Percentiles rank a stretch among this genome's conserved stretches.
Evolutionary conservation across 129 eudicot species (phyloP).

Genomic region (Glebionis coronaria): DNA sequence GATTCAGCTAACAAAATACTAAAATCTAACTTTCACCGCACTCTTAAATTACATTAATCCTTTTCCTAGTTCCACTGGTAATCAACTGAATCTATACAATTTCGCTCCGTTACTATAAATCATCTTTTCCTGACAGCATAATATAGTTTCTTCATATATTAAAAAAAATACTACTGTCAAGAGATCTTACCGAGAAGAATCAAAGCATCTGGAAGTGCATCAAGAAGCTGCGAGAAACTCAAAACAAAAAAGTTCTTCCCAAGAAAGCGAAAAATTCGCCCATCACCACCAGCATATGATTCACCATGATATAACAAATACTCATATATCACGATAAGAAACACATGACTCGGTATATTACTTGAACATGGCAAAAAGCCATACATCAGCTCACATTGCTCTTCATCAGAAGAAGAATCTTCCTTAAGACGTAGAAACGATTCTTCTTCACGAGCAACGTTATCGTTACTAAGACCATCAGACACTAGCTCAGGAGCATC

Average conservation of each 20-base stretch:
- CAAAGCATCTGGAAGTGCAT: conserved; percentile 67
- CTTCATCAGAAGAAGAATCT: conserved; percentile 30
- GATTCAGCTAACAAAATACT: too few species aligned
- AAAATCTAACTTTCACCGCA: too few species aligned
- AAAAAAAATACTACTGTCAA: too few species aligned
- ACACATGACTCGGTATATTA: conserved; percentile 51
- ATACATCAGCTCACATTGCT: conserved; percentile 54
- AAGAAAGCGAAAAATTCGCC: conserved; percentile 54
- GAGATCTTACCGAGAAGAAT: conserved; percentile 56
- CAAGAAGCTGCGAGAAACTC: conserved; percentile 52
- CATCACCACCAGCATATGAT: conserved; percentile 64
- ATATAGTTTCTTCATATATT: too few species aligned
- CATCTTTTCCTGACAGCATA: too few species aligned
- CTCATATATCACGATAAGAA: conserved; percentile 64
- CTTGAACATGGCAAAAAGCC: conserved; percentile 80
- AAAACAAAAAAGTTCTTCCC: conserved; percentile 73
- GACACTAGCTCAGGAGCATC: conserved; percentile 22
- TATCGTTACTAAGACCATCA: conserved; percentile 35
- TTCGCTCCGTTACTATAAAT: too few species aligned
- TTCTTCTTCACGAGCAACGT: conserved; percentile 2
- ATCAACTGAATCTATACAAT: too few species aligned
- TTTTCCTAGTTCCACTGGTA: too few species aligned
- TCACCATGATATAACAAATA: conserved; percentile 63
- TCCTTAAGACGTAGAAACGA: conserved; percentile 25
- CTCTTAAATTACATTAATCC: too few species aligned